phyloP scores from a whole-genome alignment of 2,329 filamentous ascomycete genomes.

The Purpureocillium takamizusanense region DNA sequence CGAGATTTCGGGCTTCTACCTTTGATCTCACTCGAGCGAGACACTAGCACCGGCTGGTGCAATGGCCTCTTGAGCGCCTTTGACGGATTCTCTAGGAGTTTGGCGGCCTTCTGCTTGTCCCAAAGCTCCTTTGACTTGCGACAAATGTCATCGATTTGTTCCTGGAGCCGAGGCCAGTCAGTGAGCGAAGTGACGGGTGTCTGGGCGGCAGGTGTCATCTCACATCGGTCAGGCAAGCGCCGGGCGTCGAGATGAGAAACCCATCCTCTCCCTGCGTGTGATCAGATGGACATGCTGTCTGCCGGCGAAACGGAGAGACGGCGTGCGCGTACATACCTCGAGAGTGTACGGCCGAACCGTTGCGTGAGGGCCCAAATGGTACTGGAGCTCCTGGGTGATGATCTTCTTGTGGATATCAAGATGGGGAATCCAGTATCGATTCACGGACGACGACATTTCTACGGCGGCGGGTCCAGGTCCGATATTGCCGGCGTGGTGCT shows the following conservation, averaged over 20 bases:
- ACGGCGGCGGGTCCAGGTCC: neutral
- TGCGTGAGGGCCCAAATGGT: constrained; percentile 47
- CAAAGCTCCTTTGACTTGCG: constrained; percentile 49
- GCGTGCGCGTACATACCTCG: constrained; percentile 36
- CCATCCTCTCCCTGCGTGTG: constrained; percentile 47
- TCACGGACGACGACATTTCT: constrained; percentile 29
- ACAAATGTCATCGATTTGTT: constrained; percentile 56
- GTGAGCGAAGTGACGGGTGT: neutral
- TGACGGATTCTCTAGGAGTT: constrained; percentile 33
- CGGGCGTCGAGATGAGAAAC: constrained; percentile 49
- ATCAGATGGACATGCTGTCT: too few species aligned
- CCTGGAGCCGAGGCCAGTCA: constrained; percentile 21
- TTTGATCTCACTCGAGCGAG: constrained; percentile 9
- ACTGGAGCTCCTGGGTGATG: constrained; percentile 49
- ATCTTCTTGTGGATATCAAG: constrained; percentile 52
- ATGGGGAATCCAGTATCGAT: constrained; percentile 53
- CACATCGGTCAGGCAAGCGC: constrained; percentile 50
- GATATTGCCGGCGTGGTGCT: too few species aligned
- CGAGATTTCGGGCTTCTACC: constrained; percentile 15
- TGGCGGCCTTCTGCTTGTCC: constrained; percentile 44
- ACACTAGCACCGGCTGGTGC: constrained; percentile 45
- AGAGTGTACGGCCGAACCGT: constrained; percentile 48
- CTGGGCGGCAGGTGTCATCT: too few species aligned
- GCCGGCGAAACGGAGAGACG: constrained; percentile 6
- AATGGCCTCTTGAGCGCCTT: constrained; percentile 46